Evolutionary conservation across 2,329 filamentous ascomycete genomes (phyloP).

Genomic region (Lachnellula suecica): DNA sequence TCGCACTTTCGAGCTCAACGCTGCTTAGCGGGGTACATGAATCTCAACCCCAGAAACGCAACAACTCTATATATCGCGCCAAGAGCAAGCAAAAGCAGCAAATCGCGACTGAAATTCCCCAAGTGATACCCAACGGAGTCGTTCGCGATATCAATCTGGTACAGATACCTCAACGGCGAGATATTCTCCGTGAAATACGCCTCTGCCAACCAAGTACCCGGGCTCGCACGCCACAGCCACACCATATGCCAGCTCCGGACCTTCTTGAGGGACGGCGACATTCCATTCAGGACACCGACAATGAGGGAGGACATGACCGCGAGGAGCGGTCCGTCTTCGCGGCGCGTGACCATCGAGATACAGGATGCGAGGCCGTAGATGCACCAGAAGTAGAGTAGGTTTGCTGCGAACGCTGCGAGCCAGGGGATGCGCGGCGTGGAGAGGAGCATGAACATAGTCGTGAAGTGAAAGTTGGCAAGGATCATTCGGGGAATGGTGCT

Average conservation of each 20-base stretch:
- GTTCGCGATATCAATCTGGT: conserved; percentile 47
- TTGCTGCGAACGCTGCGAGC: conserved; percentile 46
- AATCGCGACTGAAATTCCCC: conserved; percentile 44
- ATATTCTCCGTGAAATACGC: conserved; percentile 54
- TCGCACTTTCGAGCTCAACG: too few species aligned
- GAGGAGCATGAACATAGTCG: conserved; percentile 48
- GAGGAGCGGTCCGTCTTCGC: conserved; percentile 56
- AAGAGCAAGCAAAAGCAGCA: conserved; percentile 42
- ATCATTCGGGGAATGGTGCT: conserved; percentile 51
- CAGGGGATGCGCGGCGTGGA: conserved; percentile 50
- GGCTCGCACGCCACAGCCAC: conserved; percentile 54
- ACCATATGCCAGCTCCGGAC: conserved; percentile 52
- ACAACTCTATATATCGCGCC: conserved; percentile 45
- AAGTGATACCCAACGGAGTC: conserved; percentile 45
- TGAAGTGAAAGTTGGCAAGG: conserved; percentile 54
- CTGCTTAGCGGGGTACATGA: conserved; percentile 28
- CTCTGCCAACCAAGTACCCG: conserved; percentile 56
- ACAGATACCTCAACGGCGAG: conserved; percentile 48
- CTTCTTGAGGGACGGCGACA: conserved; percentile 48
- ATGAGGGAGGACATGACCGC: conserved; percentile 55
- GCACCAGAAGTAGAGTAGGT: conserved; percentile 56
- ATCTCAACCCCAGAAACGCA: conserved; percentile 41
- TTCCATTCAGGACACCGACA: conserved; percentile 52
- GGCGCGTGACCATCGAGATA: conserved; percentile 51
- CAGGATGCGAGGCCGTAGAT: conserved; percentile 55